Evolutionary conservation across 2,329 filamentous ascomycete species (phyloP), one percentile per base, ranked within the genome.

Genomic region (Scedosporium apiospermum): DNA sequence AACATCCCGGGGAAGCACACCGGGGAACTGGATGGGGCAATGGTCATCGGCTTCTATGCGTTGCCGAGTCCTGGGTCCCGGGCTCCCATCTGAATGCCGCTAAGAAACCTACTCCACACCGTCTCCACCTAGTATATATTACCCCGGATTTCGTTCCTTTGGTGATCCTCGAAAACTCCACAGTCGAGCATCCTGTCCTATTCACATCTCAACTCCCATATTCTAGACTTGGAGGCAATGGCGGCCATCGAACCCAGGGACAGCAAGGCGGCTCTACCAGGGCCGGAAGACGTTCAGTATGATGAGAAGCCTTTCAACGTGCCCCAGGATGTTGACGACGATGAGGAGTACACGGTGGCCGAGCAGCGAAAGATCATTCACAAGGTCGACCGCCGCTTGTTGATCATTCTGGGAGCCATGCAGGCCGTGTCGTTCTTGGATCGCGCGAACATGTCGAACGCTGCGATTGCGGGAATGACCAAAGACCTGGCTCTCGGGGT

Each of bases 371-470:
- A 7, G 18, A 18, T 51, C 46, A 51, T 51, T 18, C 46, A 18
- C 46, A 18, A 51, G 46, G 46, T 51, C n/a, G 46, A 51, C 18
- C 46, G n/a, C 46, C 46, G 46, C 46, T 18, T 51, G 46, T 18
- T 51, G 9, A 51, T 51, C 46, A 18, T 51, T 5, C 41, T 59
- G 7, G 65, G 61, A 2, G 27, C 63, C 16, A 26, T 68, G 21
- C 67, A 68, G 41, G 65, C 61, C 62, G 64, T 68, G 61, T 66
- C 64, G n/a, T 64, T 68, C 26, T 64, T 67, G 9, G 65, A 68
- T 57, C 64, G 67, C 3, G 63, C 62, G 4, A 68, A 67, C 27
- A 59, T 65, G 0, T 62, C 64, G 1, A 62, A 63, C 12, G 66
- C 65, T 6, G 63, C 65, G 9, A 66, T 67, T 41, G 63, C 66